Evolutionary conservation across 208 protist genomes (phyloP).

Genomic region (Crithidia fasciculata): DNA sequence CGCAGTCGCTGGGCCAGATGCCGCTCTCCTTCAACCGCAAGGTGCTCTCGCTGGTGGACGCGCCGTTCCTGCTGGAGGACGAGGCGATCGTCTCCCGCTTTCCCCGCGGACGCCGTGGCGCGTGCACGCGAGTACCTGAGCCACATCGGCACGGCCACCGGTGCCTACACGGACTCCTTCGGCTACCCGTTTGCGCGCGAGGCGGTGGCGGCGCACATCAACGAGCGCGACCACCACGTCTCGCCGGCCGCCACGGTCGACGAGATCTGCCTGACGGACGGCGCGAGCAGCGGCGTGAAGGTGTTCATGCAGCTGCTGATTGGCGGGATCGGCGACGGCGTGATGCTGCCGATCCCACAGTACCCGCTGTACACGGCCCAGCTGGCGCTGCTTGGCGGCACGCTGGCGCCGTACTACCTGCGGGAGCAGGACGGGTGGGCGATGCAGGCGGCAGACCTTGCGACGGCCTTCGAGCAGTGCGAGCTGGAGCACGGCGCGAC

Average conservation of each 20-base stretch:
- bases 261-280: slow-evolving; percentile 96
- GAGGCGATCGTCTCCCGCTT: slow-evolving; percentile 50
- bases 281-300: slow-evolving; percentile 94
- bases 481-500: slow-evolving; percentile 68
- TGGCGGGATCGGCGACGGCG: slow-evolving; percentile 64
- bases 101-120: slow-evolving; percentile 89
- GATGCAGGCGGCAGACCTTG: slow-evolving; percentile 76
- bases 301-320: slow-evolving; percentile 87
- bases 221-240: slow-evolving; percentile 88
- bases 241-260: slow-evolving; percentile 36
- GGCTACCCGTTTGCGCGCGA: slow-evolving; percentile 89
- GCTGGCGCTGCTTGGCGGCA: slow-evolving; percentile 94
- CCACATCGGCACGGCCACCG: slow-evolving; percentile 69
- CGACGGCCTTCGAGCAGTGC: slow-evolving; percentile 59
- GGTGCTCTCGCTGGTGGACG: slow-evolving; percentile 85
- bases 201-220: slow-evolving; percentile 95
- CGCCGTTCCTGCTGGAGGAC: slow-evolving; percentile 76
- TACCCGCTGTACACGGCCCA: slow-evolving; percentile 99
- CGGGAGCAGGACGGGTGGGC: slow-evolving; percentile 93
- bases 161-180: slow-evolving; percentile 97
- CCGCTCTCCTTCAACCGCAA: slow-evolving; percentile 97
- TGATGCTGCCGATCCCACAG: slow-evolving; percentile 99
- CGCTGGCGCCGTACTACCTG: slow-evolving; percentile 94
- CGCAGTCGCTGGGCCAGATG: slow-evolving; percentile 95
- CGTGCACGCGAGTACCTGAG: slow-evolving; percentile 84